A percentile compares a stretch with the other conserved stretches of the same genome.
Evolutionary conservation across 75 land plant species (phyloP).

Genomic region (Adiantum capillusveneris): DNA sequence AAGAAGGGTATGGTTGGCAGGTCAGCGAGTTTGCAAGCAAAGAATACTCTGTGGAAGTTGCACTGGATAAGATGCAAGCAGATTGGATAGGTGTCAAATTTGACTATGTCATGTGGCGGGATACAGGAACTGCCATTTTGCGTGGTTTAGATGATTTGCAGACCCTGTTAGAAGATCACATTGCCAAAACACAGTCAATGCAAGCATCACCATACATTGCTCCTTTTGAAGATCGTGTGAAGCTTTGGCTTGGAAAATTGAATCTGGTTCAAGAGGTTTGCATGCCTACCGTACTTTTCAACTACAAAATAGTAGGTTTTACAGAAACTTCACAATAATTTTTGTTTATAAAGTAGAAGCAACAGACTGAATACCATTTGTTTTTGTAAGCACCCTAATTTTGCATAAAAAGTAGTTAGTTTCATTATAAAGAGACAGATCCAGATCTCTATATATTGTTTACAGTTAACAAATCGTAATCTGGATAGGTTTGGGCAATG

Average conservation of each 20-base stretch:
- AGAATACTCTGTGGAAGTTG: slow-evolving; percentile 27
- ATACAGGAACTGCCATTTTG: slow-evolving; percentile 24
- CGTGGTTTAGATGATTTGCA: slow-evolving; percentile 35
- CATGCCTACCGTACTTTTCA: too few species aligned
- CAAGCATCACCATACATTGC: slow-evolving; percentile 31
- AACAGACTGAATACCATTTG: too few species aligned
- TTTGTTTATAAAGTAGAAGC: too few species aligned
- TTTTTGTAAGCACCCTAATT: too few species aligned
- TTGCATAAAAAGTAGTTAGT: too few species aligned
- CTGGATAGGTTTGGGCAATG: too few species aligned
- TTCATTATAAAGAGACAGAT: too few species aligned
- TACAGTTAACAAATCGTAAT: too few species aligned
- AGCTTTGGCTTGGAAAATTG: slow-evolving; percentile 31
- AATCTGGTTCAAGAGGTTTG: slow-evolving; percentile 26
- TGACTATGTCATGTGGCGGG: slow-evolving; percentile 20
- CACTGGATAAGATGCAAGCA: slow-evolving; percentile 34
- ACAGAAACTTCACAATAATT: too few species aligned
- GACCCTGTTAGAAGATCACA: slow-evolving; percentile 25
- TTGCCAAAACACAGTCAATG: slow-evolving; percentile 38
- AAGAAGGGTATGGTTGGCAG: too few species aligned
- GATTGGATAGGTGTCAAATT: slow-evolving; percentile 32
- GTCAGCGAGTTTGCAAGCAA: slow-evolving; percentile 36
- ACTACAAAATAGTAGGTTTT: too few species aligned
- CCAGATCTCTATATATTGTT: too few species aligned
- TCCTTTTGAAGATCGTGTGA: slow-evolving; percentile 41